Evolutionary conservation across 768 basidiomycete species (phyloP).

Genomic region (Hericium rajendrae): DNA sequence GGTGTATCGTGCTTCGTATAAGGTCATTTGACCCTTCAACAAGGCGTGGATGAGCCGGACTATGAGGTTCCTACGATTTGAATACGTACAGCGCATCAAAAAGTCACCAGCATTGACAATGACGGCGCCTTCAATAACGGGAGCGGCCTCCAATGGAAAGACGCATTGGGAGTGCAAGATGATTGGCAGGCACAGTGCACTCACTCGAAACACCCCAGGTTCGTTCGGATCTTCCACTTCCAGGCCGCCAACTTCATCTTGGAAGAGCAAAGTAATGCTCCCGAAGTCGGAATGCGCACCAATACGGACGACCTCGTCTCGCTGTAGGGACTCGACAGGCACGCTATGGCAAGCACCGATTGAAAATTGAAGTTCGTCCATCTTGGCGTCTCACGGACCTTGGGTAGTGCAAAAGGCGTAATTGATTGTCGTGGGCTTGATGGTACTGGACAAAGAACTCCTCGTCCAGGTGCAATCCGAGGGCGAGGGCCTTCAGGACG

Average conservation of each 20-base stretch:
- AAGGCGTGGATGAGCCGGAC: neutral
- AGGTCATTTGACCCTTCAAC: constrained; percentile 27
- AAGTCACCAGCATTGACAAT: constrained; percentile 46
- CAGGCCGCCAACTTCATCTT: constrained; percentile 51
- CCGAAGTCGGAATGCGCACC: constrained; percentile 48
- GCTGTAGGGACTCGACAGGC: constrained; percentile 21
- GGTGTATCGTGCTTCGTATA: constrained; percentile 43
- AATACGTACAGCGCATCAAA: constrained; percentile 36
- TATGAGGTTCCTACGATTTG: neutral
- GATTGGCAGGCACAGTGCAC: neutral
- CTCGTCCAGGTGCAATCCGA: constrained; percentile 34
- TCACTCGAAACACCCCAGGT: constrained; percentile 31
- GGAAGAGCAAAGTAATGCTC: constrained; percentile 47
- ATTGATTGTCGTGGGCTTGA: constrained; percentile 37
- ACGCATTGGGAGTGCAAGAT: neutral
- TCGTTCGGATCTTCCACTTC: constrained; percentile 47
- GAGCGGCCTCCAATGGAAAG: constrained; percentile 20
- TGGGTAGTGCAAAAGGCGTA: constrained; percentile 51
- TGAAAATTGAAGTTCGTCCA: no score
- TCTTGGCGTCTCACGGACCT: constrained; percentile 8
- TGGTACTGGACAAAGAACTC: constrained; percentile 38
- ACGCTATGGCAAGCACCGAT: constrained; percentile 17
- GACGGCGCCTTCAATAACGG: constrained; percentile 35
- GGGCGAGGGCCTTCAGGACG: constrained; percentile 39
- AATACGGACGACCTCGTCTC: constrained; percentile 32